Evolutionary conservation across 2,329 filamentous ascomycete genomes (phyloP), one percentile per base, ranked within the genome.

Genomic region (Lecanicillium sp.): DNA sequence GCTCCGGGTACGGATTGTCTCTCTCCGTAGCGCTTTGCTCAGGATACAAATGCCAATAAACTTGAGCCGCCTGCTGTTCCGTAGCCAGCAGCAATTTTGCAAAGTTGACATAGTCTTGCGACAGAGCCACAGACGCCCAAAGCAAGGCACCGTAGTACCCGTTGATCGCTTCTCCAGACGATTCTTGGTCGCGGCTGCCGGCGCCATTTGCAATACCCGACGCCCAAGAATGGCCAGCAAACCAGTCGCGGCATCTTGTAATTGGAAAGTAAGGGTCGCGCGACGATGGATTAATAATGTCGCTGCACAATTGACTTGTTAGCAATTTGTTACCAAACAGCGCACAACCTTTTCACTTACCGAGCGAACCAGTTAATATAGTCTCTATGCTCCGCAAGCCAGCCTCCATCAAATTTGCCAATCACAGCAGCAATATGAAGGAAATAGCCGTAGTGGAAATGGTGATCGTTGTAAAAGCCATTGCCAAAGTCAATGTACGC

Each of bases 371-470:
- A 47, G 45, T 52, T 51, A 33, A 52, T 46, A 35, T 47, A 53
- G 29, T 50, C 46, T 20, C 41, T 43, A 41, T 52, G 47, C 40
- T 47, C 35, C n/a, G 42, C 45, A 15, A 50, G 32, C 50, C 50
- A 53, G 13, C 29, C 34, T 11, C 20, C 25, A 18, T 55, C 48
- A 33, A 50, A 45, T 29, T 48, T 45, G 32, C 44, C 51, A 41
- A 54, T 53, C 30, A 50, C 43, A 13, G 51, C 52, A n/a, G 49
- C 51, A 15, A 50, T 38, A 12, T 38, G 37, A 9, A 53, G 41
- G 32, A 48, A 50, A 28, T 55, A 55, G 17, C 51, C 52, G 30
- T 51, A 55, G 39, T 55, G 51, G 44, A 55, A 55, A 35, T 54
- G 51, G 33, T 55, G 52, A 28, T 55, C 52, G 43, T 55, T 55